phyloP scores from a whole-genome alignment of 225 moss, liverwort and hornwort species.

The Pleurozium schreberi region DNA sequence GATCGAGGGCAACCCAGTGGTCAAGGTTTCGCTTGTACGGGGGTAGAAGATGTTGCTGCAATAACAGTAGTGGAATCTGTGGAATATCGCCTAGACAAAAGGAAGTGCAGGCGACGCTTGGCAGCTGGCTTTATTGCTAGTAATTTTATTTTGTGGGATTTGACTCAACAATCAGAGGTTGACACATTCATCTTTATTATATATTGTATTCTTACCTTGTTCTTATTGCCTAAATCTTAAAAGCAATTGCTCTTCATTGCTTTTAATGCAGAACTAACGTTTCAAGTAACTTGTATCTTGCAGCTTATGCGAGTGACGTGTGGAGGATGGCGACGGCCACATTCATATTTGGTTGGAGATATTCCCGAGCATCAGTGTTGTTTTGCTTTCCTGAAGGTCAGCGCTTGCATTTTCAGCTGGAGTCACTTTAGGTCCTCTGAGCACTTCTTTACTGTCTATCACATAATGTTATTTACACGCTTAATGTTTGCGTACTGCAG shows the following conservation, averaged over 20 bases:
- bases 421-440: not conserved
- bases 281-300: not conserved
- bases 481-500: slow-evolving; percentile 25
- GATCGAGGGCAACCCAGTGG: slow-evolving; percentile 1
- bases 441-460: not conserved
- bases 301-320: slow-evolving; percentile 84
- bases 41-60: slow-evolving; percentile 72
- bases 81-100: slow-evolving; percentile 19
- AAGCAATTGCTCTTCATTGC: not conserved
- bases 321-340: slow-evolving; percentile 97
- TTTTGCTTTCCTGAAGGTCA: slow-evolving; percentile 84
- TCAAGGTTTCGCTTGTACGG: slow-evolving; percentile 45
- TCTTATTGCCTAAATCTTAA: not conserved
- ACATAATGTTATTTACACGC: not conserved
- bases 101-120: slow-evolving; percentile 40
- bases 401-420: not conserved
- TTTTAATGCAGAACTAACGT: not conserved
- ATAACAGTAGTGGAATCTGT: slow-evolving; percentile 70
- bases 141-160: slow-evolving; percentile 85
- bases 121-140: slow-evolving; percentile 82
- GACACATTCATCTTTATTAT: not conserved
- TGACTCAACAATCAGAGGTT: slow-evolving; percentile 77
- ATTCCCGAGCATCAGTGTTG: slow-evolving; percentile 63
- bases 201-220: not conserved
- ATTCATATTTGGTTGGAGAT: slow-evolving; percentile 61